phyloP scores from a whole-genome alignment of 2,329 filamentous ascomycete species.

The Plectosphaerella plurivora region DNA sequence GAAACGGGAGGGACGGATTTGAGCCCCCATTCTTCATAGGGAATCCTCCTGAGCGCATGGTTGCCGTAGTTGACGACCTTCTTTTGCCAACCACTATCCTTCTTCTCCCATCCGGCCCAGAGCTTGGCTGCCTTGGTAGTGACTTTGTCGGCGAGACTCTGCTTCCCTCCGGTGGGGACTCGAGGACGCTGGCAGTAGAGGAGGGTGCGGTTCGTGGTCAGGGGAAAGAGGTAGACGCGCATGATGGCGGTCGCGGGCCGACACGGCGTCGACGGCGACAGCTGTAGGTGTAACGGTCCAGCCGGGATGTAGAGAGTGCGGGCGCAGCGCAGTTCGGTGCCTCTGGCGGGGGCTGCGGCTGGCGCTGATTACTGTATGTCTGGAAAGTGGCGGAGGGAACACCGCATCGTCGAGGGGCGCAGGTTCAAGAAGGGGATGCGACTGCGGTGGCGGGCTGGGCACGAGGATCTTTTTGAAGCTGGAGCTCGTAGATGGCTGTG shows the following conservation, averaged over 20 bases:
- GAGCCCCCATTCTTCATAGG: constrained; percentile 95
- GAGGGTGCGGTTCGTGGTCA: constrained; percentile 85
- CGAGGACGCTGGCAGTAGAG: constrained; percentile 83
- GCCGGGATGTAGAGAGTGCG: too few species aligned
- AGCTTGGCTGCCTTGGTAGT: constrained; percentile 67
- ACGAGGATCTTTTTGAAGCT: too few species aligned
- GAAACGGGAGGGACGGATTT: constrained; percentile 88
- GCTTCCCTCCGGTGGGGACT: constrained; percentile 45
- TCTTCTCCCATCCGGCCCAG: constrained; percentile 86
- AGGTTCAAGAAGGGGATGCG: too few species aligned
- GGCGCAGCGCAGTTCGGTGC: too few species aligned
- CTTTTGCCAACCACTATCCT: constrained; percentile 82
- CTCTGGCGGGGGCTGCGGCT: too few species aligned
- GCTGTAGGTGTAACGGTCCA: too few species aligned
- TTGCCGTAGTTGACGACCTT: constrained; percentile 84
- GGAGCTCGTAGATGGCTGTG: too few species aligned
- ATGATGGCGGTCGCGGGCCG: constrained; percentile 44
- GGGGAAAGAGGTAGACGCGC: constrained; percentile 90
- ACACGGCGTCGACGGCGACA: too few species aligned
- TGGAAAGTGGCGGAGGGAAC: too few species aligned
- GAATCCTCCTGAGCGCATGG: constrained; percentile 76
- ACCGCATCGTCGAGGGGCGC: too few species aligned
- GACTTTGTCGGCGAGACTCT: constrained; percentile 61
- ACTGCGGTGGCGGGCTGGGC: too few species aligned
- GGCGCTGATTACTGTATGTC: too few species aligned